A percentile compares a stretch with the other conserved stretches of the same genome.
Evolutionary conservation across 345 rosid genomes (phyloP).

Genomic region (Brassica cretica): DNA sequence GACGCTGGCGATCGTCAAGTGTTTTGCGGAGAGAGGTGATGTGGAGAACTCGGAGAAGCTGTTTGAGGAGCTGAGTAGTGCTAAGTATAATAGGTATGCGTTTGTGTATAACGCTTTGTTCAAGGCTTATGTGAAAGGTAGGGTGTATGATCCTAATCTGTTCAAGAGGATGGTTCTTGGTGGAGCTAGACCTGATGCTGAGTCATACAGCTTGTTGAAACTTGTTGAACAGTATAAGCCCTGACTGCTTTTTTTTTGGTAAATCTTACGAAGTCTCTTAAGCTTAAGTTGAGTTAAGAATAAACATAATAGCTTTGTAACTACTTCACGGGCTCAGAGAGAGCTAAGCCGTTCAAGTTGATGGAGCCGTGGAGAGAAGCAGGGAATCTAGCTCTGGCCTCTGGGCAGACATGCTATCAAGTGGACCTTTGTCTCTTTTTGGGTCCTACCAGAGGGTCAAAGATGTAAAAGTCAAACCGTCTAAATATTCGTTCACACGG

Average conservation of each 20-base stretch:
- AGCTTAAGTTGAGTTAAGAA: background rate
- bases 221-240: conserved; percentile 59
- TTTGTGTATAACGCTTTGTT: conserved; percentile 81
- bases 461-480: conserved; percentile 25
- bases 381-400: conserved; percentile 10
- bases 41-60: conserved; percentile 67
- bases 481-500: conserved; percentile 38
- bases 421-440: conserved; percentile 28
- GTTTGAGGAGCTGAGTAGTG: conserved; percentile 65
- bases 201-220: conserved; percentile 81
- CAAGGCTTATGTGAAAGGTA: conserved; percentile 80
- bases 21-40: conserved; percentile 78
- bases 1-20: conserved; percentile 64
- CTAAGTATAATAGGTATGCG: conserved; percentile 66
- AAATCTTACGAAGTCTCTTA: background rate
- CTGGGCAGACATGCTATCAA: conserved; percentile 36
- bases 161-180: conserved; percentile 91
- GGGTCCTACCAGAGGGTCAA: conserved; percentile 15
- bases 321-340: conserved; percentile 5
- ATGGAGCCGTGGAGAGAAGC: conserved; percentile 7
- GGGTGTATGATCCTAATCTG: conserved; percentile 62
- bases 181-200: conserved; percentile 92
- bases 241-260: conserved; percentile 5
- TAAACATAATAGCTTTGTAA: background rate
- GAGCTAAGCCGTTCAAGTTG: conserved; percentile 17